Percentiles rank a stretch among this genome's conserved stretches.
phyloP scores from a whole-genome alignment of 305 asterid genomes.

The Fraxinus sp. region DNA sequence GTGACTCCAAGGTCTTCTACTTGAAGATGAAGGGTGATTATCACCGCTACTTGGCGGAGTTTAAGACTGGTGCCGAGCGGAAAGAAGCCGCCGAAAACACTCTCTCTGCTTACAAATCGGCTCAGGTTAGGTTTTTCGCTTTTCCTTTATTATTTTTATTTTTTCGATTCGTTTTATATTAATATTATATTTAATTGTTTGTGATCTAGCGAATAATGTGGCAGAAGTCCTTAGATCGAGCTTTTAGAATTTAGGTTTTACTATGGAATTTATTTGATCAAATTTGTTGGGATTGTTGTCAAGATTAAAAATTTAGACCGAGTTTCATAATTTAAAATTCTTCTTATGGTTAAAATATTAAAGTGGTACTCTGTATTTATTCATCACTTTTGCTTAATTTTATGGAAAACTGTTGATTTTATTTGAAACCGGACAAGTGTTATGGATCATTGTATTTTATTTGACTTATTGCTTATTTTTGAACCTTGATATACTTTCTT shows the following conservation, averaged over 20 bases:
- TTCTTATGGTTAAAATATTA: background rate
- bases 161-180: background rate
- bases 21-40: conserved; percentile 65
- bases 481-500: background rate
- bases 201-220: background rate
- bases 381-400: background rate
- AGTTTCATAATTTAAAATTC: background rate
- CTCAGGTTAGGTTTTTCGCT: conserved; percentile 43
- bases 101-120: conserved; percentile 52
- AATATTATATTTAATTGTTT: background rate
- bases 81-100: conserved; percentile 63
- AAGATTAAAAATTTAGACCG: background rate
- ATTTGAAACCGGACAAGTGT: background rate
- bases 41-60: conserved; percentile 34
- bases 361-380: background rate
- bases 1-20: conserved; percentile 58
- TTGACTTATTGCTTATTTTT: background rate
- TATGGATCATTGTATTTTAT: background rate
- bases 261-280: background rate
- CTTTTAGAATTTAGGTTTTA: background rate
- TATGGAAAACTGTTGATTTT: background rate
- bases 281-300: background rate
- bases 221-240: conserved; percentile 13
- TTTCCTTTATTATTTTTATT: background rate
- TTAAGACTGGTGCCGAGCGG: conserved; percentile 50